Conservation (phyloP, 441 rosid genomes). For the Populus hybrid region DNA sequence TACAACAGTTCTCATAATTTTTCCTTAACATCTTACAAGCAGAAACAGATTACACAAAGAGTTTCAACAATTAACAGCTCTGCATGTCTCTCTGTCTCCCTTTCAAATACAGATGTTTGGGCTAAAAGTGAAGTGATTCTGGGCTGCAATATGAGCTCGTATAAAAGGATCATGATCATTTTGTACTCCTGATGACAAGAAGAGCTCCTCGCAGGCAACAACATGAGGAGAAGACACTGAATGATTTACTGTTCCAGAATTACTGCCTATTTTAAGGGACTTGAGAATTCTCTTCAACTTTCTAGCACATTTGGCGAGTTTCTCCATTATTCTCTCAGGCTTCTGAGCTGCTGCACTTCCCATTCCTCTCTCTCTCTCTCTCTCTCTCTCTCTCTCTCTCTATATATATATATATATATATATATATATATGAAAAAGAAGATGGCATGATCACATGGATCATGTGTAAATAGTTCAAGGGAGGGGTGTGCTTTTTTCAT, state of each 20-base stretch:
- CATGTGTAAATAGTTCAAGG: not conserved
- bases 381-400: no score
- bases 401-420: not conserved
- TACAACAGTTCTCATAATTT: no score
- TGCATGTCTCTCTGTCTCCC: no score
- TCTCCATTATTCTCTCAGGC: conserved; percentile 10
- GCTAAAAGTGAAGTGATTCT: conserved; percentile 27
- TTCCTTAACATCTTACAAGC: not conserved
- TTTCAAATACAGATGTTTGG: conserved; percentile 27
- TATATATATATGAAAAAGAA: no score
- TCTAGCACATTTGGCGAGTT: conserved; percentile 10
- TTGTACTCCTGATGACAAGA: conserved; percentile 13
- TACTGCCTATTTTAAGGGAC: not conserved
- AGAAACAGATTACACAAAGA: not conserved
- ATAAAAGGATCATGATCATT: conserved; percentile 16
- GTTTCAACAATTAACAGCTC: no score
- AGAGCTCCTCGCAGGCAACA: conserved; percentile 35
- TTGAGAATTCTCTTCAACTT: conserved; percentile 19
- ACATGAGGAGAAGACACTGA: conserved; percentile 12
- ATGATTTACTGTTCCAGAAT: not conserved
- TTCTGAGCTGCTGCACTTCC: not conserved
- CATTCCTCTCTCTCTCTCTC: not conserved
- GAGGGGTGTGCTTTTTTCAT: conserved; percentile 7
- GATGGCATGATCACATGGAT: conserved; percentile 4
- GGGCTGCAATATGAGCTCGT: conserved; percentile 30